These are phyloP conservation scores for Coniochaeta prunicola DNA, from an alignment of 2,329 filamentous ascomycete genomes.

Conservation along the genomic window DNA sequence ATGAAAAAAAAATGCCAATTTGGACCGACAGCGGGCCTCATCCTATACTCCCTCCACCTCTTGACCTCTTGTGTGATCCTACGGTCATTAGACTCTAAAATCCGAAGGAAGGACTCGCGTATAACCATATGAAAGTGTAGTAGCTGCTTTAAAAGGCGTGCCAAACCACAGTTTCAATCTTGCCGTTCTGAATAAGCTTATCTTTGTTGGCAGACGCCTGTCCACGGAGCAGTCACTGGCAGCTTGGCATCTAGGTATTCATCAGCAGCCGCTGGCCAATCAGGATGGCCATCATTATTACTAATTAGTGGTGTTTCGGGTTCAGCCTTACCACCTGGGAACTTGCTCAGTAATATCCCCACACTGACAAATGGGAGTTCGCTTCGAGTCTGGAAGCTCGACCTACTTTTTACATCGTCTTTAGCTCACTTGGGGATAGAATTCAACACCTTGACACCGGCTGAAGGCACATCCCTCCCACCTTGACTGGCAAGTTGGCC, in stretches of 20 bases:
- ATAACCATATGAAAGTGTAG: too few relatives aligned
- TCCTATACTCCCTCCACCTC: neutral
- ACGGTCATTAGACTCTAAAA: neutral
- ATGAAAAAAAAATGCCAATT: too few relatives aligned
- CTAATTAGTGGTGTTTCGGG: neutral
- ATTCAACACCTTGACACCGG: too few relatives aligned
- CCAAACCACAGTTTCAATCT: too few relatives aligned
- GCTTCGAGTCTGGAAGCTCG: neutral
- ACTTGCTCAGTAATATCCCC: neutral
- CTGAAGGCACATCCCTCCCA: too few relatives aligned
- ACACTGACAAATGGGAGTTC: neutral
- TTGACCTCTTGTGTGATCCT: neutral
- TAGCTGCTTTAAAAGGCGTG: too few relatives aligned
- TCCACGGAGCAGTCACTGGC: neutral
- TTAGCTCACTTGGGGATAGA: too few relatives aligned
- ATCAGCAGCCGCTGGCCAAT: neutral
- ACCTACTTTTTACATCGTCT: too few relatives aligned
- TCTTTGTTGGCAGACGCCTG: too few relatives aligned
- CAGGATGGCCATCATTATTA: too few relatives aligned
- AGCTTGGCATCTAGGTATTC: neutral
- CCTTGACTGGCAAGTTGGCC: neutral
- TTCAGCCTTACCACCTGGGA: neutral
- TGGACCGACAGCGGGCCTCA: neutral
- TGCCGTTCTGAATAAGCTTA: too few relatives aligned
- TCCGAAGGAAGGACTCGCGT: too few relatives aligned